phyloP scores from a whole-genome alignment of 2,329 filamentous ascomycete species.

The Trichoderma sp. region DNA sequence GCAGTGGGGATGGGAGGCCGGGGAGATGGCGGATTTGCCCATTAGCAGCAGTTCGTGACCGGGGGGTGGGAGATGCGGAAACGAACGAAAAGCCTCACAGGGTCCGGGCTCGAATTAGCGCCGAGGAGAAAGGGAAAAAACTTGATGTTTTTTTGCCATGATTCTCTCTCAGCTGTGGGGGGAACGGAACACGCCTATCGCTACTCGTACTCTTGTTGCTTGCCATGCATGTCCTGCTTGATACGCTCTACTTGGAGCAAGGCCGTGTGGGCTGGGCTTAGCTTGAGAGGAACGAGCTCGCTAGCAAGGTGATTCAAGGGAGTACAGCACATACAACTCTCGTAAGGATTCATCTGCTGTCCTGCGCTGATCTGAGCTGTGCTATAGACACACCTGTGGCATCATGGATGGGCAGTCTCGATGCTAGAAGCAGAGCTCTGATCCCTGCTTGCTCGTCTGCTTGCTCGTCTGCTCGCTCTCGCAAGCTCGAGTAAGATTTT shows the following conservation, averaged over 20 bases:
- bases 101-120: background rate
- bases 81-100: background rate
- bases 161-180: background rate
- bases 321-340: background rate
- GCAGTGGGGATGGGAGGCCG: constrained; percentile 12
- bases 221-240: background rate
- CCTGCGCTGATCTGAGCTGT: background rate
- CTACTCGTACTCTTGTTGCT: background rate
- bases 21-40: constrained; percentile 13
- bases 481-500: background rate
- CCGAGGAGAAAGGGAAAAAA: background rate
- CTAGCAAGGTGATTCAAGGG: background rate
- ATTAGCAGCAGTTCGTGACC: constrained; percentile 3
- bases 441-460: background rate
- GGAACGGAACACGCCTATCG: background rate
- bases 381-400: constrained; percentile 3
- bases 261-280: background rate
- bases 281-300: background rate
- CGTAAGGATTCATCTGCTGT: background rate
- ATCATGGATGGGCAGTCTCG: background rate
- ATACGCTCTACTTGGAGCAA: background rate
- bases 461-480: background rate
- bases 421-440: background rate
- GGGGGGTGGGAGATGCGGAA: constrained; percentile 1
- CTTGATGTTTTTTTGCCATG: background rate